Conservation (phyloP, 768 basidiomycete species). For the Naematelia encephala region DNA sequence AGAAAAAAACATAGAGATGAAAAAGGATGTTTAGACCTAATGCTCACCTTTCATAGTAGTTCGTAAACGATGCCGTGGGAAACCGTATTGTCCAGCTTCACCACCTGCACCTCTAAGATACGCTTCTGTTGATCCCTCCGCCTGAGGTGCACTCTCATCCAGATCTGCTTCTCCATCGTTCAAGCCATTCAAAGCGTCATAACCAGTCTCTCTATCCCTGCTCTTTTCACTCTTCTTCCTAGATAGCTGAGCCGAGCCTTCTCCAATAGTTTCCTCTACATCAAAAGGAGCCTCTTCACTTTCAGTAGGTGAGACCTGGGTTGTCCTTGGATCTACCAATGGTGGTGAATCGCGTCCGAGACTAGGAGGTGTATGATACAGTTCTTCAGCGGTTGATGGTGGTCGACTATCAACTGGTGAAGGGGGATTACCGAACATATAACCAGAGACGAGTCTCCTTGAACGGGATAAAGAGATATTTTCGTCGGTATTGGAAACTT, state of each 20-base stretch:
- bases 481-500: constrained; percentile 16
- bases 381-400: neutral
- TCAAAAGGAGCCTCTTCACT: neutral
- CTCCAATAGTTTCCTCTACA: constrained; percentile 1
- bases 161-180: constrained; percentile 51
- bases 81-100: constrained; percentile 48
- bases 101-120: constrained; percentile 37
- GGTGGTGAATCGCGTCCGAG: constrained; percentile 25
- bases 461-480: constrained; percentile 32
- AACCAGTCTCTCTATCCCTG: constrained; percentile 28
- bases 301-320: constrained; percentile 14
- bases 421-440: constrained; percentile 45
- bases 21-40: neutral
- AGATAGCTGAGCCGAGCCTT: neutral
- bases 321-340: constrained; percentile 22
- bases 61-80: constrained; percentile 50
- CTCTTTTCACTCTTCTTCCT: constrained; percentile 5
- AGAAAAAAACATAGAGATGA: neutral
- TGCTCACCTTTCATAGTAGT: constrained; percentile 49
- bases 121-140: constrained; percentile 37
- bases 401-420: constrained; percentile 10
- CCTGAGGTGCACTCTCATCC: constrained; percentile 44
- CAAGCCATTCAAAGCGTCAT: constrained; percentile 43
- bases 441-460: constrained; percentile 39
- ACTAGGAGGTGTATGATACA: neutral